phyloP scores from a whole-genome alignment of 202 grass and related monocot genomes.

The Musa balbisiana region DNA sequence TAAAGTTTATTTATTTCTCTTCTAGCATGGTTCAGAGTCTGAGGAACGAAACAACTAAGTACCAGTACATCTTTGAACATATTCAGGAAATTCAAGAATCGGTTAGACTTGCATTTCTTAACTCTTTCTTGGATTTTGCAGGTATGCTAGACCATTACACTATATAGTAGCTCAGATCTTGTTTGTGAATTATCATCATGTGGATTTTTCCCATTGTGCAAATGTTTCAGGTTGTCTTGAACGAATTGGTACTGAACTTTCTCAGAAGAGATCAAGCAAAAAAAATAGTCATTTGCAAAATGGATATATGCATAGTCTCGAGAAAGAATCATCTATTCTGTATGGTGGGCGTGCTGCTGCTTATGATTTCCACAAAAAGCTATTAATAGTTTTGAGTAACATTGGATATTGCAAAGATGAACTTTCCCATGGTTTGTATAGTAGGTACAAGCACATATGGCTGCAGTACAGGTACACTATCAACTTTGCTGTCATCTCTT shows the following conservation, averaged over 20 bases:
- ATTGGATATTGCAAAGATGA: constrained; percentile 97
- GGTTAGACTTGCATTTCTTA: constrained; percentile 96
- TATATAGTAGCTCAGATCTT: background rate
- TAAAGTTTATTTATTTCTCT: constrained; percentile 33
- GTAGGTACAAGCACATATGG: constrained; percentile 94
- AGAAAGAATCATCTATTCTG: constrained; percentile 30
- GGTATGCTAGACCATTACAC: constrained; percentile 30
- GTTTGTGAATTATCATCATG: background rate
- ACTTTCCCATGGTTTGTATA: constrained; percentile 74
- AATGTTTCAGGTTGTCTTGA: constrained; percentile 80
- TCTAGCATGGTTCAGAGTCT: constrained; percentile 83
- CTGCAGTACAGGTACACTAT: constrained; percentile 29
- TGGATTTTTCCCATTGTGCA: constrained; percentile 13
- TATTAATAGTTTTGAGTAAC: constrained; percentile 95
- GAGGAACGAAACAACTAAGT: constrained; percentile 77
- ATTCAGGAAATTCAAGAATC: constrained; percentile 98
- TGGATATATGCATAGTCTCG: constrained; percentile 67
- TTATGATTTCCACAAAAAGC: constrained; percentile 59
- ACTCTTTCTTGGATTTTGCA: constrained; percentile 91
- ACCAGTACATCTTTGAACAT: constrained; percentile 59
- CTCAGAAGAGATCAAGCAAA: constrained; percentile 77
- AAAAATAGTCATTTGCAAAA: constrained; percentile 71
- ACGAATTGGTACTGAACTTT: constrained; percentile 57
- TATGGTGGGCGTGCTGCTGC: constrained; percentile 22
- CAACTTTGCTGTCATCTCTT: background rate